Conservation (phyloP, 1,284 basidiomycete species). For the Sphagnurus paluster region DNA sequence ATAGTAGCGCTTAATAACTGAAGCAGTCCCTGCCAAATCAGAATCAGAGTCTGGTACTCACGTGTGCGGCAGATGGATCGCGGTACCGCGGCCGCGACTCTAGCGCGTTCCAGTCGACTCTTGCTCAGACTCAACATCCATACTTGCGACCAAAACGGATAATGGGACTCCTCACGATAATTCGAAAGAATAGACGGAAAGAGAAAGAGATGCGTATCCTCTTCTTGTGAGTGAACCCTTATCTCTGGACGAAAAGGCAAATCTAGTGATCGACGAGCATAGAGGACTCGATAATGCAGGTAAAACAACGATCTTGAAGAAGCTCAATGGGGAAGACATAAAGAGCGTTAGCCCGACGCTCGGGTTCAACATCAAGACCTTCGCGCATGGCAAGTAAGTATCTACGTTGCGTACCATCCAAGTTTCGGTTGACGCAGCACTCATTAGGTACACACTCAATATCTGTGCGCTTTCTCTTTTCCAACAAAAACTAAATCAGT, state of each 20-base stretch:
- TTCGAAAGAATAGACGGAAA: slow-evolving; percentile 93
- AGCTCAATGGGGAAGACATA: slow-evolving; percentile 90
- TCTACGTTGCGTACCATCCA: slow-evolving; percentile 17
- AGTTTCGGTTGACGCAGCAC: slow-evolving; percentile 10
- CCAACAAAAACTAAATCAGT: slow-evolving; percentile 2
- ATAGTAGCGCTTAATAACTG: neutral
- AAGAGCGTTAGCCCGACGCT: slow-evolving; percentile 88
- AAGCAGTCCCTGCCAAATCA: no score
- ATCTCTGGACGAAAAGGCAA: no score
- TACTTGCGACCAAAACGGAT: no score
- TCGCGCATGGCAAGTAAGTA: slow-evolving; percentile 84
- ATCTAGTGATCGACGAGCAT: no score
- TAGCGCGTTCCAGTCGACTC: no score
- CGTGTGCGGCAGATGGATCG: no score
- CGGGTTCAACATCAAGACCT: slow-evolving; percentile 98
- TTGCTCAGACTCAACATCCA: no score
- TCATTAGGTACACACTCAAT: slow-evolving; percentile 93
- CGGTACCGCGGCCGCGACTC: no score
- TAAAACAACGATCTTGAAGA: slow-evolving; percentile 97
- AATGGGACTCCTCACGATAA: slow-evolving; percentile 95
- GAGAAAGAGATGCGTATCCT: slow-evolving; percentile 96
- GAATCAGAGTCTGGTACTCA: no score
- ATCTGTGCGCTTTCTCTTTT: slow-evolving; percentile 65
- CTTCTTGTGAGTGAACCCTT: slow-evolving; percentile 71
- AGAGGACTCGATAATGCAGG: slow-evolving; percentile 99